Evolutionary conservation across 2,329 filamentous ascomycete species (phyloP).

Genomic region (Claviceps sorghi): DNA sequence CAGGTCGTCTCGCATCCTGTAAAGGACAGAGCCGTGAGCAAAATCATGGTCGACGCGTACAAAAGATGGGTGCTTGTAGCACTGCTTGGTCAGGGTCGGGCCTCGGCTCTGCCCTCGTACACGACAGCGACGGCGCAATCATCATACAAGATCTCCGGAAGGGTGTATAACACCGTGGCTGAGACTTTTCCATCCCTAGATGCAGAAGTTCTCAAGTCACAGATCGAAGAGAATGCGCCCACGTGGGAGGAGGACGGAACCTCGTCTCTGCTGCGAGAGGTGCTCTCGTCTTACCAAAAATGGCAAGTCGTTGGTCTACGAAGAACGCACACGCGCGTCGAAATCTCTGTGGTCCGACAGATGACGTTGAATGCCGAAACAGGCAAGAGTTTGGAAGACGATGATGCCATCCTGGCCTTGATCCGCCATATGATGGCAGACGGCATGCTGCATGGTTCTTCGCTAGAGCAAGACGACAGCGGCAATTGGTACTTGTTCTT

Average conservation of each 20-base stretch:
- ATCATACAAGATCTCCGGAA: slow-evolving; percentile 42
- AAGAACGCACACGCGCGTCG: slow-evolving; percentile 51
- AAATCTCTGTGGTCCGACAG: slow-evolving; percentile 36
- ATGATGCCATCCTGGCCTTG: slow-evolving; percentile 30
- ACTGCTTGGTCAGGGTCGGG: slow-evolving; percentile 54
- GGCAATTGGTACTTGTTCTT: slow-evolving; percentile 36
- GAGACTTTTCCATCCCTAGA: slow-evolving; percentile 46
- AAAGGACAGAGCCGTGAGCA: slow-evolving; percentile 48
- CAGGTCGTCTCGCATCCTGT: slow-evolving; percentile 53
- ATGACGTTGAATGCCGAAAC: slow-evolving; percentile 41
- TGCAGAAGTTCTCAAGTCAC: slow-evolving; percentile 45
- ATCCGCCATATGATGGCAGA: slow-evolving; percentile 40
- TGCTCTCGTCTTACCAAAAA: slow-evolving; percentile 55
- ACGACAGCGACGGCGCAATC: slow-evolving; percentile 39
- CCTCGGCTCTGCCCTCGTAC: slow-evolving; percentile 38
- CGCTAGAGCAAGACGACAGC: slow-evolving; percentile 30
- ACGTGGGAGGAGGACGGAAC: slow-evolving; percentile 64
- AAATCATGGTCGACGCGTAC: slow-evolving; percentile 76
- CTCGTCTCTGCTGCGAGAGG: slow-evolving; percentile 51
- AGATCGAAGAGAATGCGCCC: slow-evolving; percentile 41
- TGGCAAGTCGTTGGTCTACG: slow-evolving; percentile 63
- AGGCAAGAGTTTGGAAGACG: slow-evolving; percentile 25
- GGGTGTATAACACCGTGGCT: slow-evolving; percentile 57
- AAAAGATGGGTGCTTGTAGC: slow-evolving; percentile 78
- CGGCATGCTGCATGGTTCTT: slow-evolving; percentile 36